Conservation (phyloP, 192 early-diverging fungal species). For the Coemansia sp. region DNA sequence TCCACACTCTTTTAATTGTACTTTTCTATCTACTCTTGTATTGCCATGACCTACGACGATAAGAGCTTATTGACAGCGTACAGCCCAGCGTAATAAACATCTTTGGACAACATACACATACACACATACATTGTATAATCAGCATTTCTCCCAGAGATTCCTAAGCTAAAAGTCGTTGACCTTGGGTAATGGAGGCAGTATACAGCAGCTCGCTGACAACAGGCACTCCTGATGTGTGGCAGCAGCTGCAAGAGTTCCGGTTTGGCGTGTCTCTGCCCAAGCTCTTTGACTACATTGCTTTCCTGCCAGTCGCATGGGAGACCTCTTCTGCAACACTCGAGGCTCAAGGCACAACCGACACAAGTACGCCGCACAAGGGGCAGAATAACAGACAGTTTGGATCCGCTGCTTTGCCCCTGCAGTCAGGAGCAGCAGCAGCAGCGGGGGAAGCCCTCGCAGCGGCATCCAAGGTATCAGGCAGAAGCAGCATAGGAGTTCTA, state of each 20-base stretch:
- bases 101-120: not conserved
- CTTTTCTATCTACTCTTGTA: too few species aligned
- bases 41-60: too few species aligned
- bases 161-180: not conserved
- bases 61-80: too few species aligned
- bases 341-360: not conserved
- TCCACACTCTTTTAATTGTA: too few species aligned
- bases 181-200: conserved; percentile 10
- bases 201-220: conserved; percentile 2
- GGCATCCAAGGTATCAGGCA: not conserved
- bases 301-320: conserved; percentile 19
- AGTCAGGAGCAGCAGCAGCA: not conserved
- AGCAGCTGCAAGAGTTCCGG: conserved; percentile 43
- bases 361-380: not conserved
- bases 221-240: conserved; percentile 44
- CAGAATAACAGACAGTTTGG: not conserved
- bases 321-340: not conserved
- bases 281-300: conserved; percentile 21
- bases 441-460: not conserved
- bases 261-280: conserved; percentile 21
- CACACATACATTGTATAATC: not conserved
- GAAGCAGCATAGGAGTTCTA: conserved; percentile 7
- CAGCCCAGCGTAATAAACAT: too few species aligned
- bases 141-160: not conserved
- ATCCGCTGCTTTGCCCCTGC: not conserved